Evolutionary conservation across 257 asterid species (phyloP).

Genomic region (Capsicum chinense): DNA sequence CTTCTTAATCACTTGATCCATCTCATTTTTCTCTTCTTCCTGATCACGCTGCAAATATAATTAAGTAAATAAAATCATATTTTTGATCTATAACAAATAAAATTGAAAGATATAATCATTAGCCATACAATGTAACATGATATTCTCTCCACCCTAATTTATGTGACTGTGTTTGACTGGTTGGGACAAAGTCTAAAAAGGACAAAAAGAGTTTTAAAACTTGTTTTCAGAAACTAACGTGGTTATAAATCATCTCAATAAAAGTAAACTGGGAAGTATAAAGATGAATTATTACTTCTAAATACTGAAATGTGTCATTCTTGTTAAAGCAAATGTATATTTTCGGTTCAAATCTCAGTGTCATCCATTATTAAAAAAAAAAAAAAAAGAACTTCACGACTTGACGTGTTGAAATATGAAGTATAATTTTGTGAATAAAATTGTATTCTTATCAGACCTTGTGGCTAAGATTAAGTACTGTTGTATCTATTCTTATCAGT

Average conservation of each 20-base stretch:
- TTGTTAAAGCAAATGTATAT: neutral
- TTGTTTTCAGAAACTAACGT: neutral
- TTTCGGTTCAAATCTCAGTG: neutral
- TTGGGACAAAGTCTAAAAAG: neutral
- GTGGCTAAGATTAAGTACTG: neutral
- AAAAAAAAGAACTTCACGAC: too few relatives aligned
- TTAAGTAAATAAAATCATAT: neutral
- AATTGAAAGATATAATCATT: neutral
- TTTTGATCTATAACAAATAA: neutral
- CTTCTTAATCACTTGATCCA: slow-evolving; percentile 32
- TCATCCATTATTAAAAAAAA: neutral
- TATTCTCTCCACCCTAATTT: fast-evolving
- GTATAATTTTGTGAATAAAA: neutral
- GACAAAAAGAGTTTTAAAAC: neutral
- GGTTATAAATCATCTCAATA: neutral
- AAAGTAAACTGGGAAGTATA: neutral
- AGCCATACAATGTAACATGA: neutral
- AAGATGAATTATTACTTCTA: neutral
- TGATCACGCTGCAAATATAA: neutral
- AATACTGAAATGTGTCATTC: neutral
- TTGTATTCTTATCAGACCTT: neutral
- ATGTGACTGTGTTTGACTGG: neutral
- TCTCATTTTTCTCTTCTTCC: slow-evolving; percentile 33
- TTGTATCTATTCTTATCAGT: neutral
- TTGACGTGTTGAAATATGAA: neutral